These are phyloP conservation scores for Paracoccidioides brasiliensis DNA, from an alignment of 2,329 filamentous ascomycete genomes.

Conservation along the genomic window DNA sequence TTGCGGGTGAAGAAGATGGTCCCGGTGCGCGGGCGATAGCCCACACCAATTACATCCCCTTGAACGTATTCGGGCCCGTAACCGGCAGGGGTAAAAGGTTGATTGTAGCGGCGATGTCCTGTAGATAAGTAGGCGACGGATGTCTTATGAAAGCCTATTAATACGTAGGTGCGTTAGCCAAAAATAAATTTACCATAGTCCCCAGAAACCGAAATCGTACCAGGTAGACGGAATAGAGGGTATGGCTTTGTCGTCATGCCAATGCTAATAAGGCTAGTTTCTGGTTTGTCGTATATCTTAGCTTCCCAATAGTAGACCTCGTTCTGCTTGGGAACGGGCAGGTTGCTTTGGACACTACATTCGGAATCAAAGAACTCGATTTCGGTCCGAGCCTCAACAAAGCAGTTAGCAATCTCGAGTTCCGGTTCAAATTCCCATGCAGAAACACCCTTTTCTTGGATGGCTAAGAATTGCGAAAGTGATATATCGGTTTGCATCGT, in stretches of 20 bases:
- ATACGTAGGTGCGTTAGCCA: slow-evolving; percentile 5
- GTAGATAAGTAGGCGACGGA: slow-evolving; percentile 85
- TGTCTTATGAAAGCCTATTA: slow-evolving; percentile 72
- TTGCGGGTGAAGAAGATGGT: slow-evolving; percentile 98
- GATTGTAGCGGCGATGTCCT: slow-evolving; percentile 78
- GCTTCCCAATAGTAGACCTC: slow-evolving; percentile 99
- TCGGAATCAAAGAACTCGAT: slow-evolving; percentile 98
- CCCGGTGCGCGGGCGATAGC: slow-evolving; percentile 85
- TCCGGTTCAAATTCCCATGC: slow-evolving; percentile 99
- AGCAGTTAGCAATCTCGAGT: slow-evolving; percentile 95
- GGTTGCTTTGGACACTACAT: slow-evolving; percentile 91
- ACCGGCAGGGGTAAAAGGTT: slow-evolving; percentile 66
- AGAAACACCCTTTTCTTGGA: slow-evolving; percentile 98
- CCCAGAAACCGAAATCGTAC: slow-evolving; percentile 39
- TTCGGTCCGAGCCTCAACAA: slow-evolving; percentile 89
- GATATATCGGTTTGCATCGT: slow-evolving; percentile 95
- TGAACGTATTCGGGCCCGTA: slow-evolving; percentile 81
- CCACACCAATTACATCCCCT: slow-evolving; percentile 90
- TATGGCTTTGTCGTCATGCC: slow-evolving; percentile 96
- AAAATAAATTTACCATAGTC: neutral
- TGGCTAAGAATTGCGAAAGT: slow-evolving; percentile 90
- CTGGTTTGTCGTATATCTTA: slow-evolving; percentile 96
- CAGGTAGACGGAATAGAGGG: slow-evolving; percentile 82
- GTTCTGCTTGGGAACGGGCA: slow-evolving; percentile 96
- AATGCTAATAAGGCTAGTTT: slow-evolving; percentile 72